phyloP scores from a whole-genome alignment of 2,329 filamentous ascomycete genomes.

The Neobulgaria alba region DNA sequence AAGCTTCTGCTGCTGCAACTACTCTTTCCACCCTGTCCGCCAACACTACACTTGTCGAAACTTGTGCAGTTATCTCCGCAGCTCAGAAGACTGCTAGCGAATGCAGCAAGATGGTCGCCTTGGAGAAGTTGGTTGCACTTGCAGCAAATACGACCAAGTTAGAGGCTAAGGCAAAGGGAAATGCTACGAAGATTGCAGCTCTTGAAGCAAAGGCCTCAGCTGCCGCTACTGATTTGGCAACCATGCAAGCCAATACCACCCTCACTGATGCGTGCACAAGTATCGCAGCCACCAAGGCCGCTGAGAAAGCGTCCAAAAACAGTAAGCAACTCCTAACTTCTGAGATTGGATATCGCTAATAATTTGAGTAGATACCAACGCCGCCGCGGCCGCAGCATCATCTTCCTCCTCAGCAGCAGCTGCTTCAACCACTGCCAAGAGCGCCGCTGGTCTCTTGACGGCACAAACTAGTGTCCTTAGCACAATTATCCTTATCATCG shows the following conservation, averaged over 20 bases:
- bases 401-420: constrained; percentile 7
- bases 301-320: background rate
- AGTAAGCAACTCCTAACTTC: no score
- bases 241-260: background rate
- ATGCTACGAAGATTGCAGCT: background rate
- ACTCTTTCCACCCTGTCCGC: background rate
- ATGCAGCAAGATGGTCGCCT: background rate
- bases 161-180: background rate
- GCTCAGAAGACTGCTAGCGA: background rate
- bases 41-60: background rate
- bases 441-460: constrained; percentile 10
- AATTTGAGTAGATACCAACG: no score
- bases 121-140: background rate
- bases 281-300: background rate
- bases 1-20: background rate
- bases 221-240: background rate
- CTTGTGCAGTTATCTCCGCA: background rate
- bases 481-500: constrained; percentile 13
- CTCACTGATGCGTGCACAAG: background rate
- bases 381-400: constrained; percentile 9
- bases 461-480: constrained; percentile 12
- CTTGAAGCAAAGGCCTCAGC: background rate
- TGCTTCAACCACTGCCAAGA: constrained; percentile 6
- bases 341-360: no score
- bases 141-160: constrained; percentile 1